Evolutionary conservation across 805 yeast species (phyloP), one percentile per base, ranked within the genome.

Genomic region (Starmera amethionina): DNA sequence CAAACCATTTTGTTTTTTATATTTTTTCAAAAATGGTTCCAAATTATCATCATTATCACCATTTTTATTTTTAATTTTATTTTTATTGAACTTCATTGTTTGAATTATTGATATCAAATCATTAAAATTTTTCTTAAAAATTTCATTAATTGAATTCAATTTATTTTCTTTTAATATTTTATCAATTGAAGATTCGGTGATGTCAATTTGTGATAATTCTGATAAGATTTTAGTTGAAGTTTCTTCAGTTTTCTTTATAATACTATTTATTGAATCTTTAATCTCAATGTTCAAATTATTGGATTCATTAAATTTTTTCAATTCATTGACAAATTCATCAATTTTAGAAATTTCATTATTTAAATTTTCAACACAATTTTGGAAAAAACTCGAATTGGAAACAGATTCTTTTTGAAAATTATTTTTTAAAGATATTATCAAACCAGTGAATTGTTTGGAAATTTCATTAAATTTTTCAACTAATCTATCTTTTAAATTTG

Each of bases 281-380:
- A 51, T 41, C 4, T 41, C 29, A 7, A 39, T 35, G 11, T 46
- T 48, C 28, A 49, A 46, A 4, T 25, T n/a, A 28, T 46, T 47
- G 10, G 46, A 34, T 8, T 22, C 27, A 22, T 22, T 22, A 8
- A 22, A 4, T 5, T 13, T 5, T 18, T 46, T 45, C 25, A 55
- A 44, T 2, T 37, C 35, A 4, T 18, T 32, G 2, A 52, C 33
- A 28, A 39, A 43, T 2, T 29, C 28, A 34, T 40, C 44, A 19
- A 54, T 32, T 14, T 38, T 19, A 0, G n/a, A 19, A 41, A 53
- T 47, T 12, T 35, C 42, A 1, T 35, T 7, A n/a, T 35, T 42
- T 4, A 56, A 36, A 1, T 38, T 43, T 3, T n/a, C 9, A 22
- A 22, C 27, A 22, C 27, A 22, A 22, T 22, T 6, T 22, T 22